Percentiles rank a stretch among this genome's conserved stretches.
These are phyloP conservation scores for Stromatinia cepivora DNA, from an alignment of 2,329 filamentous ascomycete genomes.

Conservation along the genomic window DNA sequence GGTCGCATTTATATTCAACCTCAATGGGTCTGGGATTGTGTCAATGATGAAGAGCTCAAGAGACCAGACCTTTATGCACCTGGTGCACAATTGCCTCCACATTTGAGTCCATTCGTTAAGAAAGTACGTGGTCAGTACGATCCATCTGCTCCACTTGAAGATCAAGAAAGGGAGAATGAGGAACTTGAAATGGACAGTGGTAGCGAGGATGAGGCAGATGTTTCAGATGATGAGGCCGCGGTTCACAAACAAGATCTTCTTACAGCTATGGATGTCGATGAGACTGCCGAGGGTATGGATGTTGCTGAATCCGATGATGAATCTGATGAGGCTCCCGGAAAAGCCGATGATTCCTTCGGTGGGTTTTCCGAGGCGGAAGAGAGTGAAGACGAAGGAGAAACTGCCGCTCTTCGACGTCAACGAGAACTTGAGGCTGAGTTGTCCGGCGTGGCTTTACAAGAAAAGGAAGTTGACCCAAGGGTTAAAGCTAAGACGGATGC, in stretches of 20 bases:
- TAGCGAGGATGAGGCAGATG: slow-evolving; percentile 45
- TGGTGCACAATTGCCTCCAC: slow-evolving; percentile 84
- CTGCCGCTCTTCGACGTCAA: slow-evolving; percentile 71
- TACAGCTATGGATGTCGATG: slow-evolving; percentile 37
- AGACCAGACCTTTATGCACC: slow-evolving; percentile 85
- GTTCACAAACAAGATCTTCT: slow-evolving; percentile 48
- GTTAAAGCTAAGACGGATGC: slow-evolving; percentile 68
- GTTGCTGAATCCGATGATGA: slow-evolving; percentile 41
- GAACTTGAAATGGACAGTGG: slow-evolving; percentile 67
- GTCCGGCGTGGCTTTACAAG: slow-evolving; percentile 62
- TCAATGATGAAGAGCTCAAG: slow-evolving; percentile 89
- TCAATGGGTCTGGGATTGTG: slow-evolving; percentile 97
- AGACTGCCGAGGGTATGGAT: slow-evolving; percentile 41
- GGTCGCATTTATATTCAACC: slow-evolving; percentile 92
- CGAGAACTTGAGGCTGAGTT: slow-evolving; percentile 91
- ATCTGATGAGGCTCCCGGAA: slow-evolving; percentile 44
- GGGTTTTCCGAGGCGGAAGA: slow-evolving; percentile 47
- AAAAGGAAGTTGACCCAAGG: slow-evolving; percentile 54
- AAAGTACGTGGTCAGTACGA: slow-evolving; percentile 85
- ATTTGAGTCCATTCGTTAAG: slow-evolving; percentile 95
- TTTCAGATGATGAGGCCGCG: slow-evolving; percentile 46
- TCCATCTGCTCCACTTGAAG: slow-evolving; percentile 79
- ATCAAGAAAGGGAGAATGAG: slow-evolving; percentile 86
- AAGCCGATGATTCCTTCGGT: slow-evolving; percentile 37
- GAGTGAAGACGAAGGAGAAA: slow-evolving; percentile 60